A percentile compares a stretch with the other conserved stretches of the same genome.
Conservation (phyloP, 1,284 basidiomycete species). For the Cryptococcus neoformans region DNA sequence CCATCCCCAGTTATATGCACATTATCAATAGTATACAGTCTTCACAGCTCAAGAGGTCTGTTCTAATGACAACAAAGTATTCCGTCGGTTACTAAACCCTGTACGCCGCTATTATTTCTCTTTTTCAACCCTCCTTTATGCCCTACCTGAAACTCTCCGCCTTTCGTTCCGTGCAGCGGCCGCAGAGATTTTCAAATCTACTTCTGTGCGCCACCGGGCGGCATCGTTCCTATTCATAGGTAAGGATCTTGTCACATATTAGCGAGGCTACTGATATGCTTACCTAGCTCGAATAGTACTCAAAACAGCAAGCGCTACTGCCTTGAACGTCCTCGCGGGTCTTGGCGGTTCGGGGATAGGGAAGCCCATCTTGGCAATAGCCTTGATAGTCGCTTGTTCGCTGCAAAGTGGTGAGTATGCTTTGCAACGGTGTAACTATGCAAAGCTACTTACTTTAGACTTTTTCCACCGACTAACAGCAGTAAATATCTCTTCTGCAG, state of each 20-base stretch:
- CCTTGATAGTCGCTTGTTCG: conserved; percentile 70
- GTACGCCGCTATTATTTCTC: not conserved
- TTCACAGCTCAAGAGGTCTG: too few relatives aligned
- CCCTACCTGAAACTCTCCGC: not conserved
- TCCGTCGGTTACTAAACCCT: not conserved
- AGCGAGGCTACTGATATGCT: conserved; percentile 39
- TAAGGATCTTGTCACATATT: too few relatives aligned
- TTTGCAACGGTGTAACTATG: not conserved
- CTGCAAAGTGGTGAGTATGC: conserved; percentile 48
- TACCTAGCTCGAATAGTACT: conserved; percentile 68
- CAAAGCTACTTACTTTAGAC: conserved; percentile 61
- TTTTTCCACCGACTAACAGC: conserved; percentile 55
- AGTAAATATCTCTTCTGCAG: conserved; percentile 79
- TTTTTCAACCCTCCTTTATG: not conserved
- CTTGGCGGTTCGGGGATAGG: conserved; percentile 48
- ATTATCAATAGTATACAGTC: too few relatives aligned
- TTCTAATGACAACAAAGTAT: not conserved
- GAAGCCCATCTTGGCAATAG: conserved; percentile 74
- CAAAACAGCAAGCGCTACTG: conserved; percentile 59
- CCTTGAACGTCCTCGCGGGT: conserved; percentile 58
- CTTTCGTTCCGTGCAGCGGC: too few relatives aligned
- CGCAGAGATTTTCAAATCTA: not conserved
- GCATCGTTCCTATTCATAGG: not conserved
- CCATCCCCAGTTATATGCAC: too few relatives aligned
- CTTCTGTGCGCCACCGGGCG: not conserved